A percentile compares a stretch with the other conserved stretches of the same genome.
Conservation (phyloP, 1,284 basidiomycete species). For the Melampsora larici-populina region DNA sequence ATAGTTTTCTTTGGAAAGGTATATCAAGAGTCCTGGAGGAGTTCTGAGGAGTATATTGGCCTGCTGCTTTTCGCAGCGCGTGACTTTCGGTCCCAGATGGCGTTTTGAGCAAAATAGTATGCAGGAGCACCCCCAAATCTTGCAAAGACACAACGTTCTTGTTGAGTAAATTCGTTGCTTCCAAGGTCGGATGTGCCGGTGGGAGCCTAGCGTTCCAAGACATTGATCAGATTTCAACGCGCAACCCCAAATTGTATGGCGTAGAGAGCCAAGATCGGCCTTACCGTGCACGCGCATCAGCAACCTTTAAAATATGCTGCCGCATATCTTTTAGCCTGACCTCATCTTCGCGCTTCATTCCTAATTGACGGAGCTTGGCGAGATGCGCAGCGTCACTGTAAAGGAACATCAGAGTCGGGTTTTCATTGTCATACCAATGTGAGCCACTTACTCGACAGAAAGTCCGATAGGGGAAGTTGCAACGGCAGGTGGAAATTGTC, state of each 20-base stretch:
- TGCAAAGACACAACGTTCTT: slow-evolving; percentile 66
- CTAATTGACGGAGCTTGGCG: slow-evolving; percentile 70
- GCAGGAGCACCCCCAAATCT: slow-evolving; percentile 84
- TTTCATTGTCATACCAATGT: not conserved
- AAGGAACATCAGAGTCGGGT: slow-evolving; percentile 11
- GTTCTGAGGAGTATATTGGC: not conserved
- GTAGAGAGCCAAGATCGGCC: not conserved
- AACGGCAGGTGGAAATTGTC: slow-evolving; percentile 22
- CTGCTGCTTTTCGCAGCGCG: slow-evolving; percentile 19
- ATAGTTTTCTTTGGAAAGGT: slow-evolving; percentile 27
- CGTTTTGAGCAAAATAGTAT: slow-evolving; percentile 83
- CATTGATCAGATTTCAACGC: slow-evolving; percentile 64
- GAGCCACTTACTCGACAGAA: slow-evolving; percentile 35
- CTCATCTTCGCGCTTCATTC: slow-evolving; percentile 75
- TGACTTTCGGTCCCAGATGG: slow-evolving; percentile 40
- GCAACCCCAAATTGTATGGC: slow-evolving; percentile 63
- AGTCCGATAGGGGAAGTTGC: slow-evolving; percentile 19
- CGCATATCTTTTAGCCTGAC: slow-evolving; percentile 76
- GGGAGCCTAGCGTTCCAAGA: slow-evolving; percentile 54
- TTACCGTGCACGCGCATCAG: slow-evolving; percentile 50
- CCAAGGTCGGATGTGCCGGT: slow-evolving; percentile 63
- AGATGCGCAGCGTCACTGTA: slow-evolving; percentile 71
- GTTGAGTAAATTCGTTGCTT: slow-evolving; percentile 61
- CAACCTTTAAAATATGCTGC: slow-evolving; percentile 66
- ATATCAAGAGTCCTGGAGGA: slow-evolving; percentile 8